Percentiles rank a stretch among this genome's conserved stretches.
Evolutionary conservation across 768 basidiomycete genomes (phyloP).

Genomic region (Boletus pseudo-olivaceus): DNA sequence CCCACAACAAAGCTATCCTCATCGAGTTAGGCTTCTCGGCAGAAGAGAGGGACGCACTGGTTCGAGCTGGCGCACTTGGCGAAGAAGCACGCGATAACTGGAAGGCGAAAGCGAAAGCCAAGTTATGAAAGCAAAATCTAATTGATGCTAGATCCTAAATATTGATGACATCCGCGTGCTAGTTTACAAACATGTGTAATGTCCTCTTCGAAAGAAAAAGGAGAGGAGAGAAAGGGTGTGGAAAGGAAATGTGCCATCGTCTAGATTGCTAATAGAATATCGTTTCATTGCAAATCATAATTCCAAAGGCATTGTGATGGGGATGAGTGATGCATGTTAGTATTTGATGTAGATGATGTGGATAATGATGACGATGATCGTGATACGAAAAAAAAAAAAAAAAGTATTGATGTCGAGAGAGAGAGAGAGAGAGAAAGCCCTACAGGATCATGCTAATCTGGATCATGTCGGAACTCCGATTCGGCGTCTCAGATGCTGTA

Average conservation of each 20-base stretch:
- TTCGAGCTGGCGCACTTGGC: slow-evolving; percentile 47
- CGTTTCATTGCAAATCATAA: neutral
- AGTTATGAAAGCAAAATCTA: slow-evolving; percentile 15
- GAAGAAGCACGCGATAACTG: slow-evolving; percentile 23
- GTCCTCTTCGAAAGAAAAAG: neutral
- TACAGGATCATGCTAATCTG: neutral
- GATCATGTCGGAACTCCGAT: slow-evolving; percentile 22
- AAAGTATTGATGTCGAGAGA: neutral
- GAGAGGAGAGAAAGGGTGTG: neutral
- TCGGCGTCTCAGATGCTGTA: slow-evolving; percentile 31
- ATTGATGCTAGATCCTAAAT: neutral
- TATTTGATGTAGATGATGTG: neutral
- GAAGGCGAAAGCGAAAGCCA: slow-evolving; percentile 20
- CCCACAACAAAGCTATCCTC: slow-evolving; percentile 53
- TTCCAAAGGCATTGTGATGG: neutral
- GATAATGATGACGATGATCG: neutral
- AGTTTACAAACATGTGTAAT: slow-evolving; percentile 5
- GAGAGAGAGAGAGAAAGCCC: neutral
- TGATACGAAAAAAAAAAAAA: neutral
- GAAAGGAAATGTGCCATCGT: neutral
- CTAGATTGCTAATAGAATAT: slow-evolving; percentile 13
- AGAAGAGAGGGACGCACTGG: slow-evolving; percentile 39
- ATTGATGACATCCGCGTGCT: slow-evolving; percentile 3
- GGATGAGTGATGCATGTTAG: neutral
- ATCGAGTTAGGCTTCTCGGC: slow-evolving; percentile 47